Evolutionary conservation across 1,284 basidiomycete species (phyloP), one percentile per base, ranked within the genome.

Genomic region (Pseudozyma sp.): DNA sequence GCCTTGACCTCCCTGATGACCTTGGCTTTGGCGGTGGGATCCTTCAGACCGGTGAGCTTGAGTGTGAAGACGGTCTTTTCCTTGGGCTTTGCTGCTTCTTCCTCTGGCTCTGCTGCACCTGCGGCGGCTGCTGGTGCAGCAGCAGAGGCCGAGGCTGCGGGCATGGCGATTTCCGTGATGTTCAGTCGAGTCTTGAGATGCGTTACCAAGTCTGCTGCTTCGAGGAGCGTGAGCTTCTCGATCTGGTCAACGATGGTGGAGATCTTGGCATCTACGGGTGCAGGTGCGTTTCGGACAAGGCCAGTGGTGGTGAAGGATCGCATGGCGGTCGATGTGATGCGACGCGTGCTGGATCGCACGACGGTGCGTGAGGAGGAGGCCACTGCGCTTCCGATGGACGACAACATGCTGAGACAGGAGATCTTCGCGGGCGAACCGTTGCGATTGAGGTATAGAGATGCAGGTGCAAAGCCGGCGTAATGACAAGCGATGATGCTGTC

Each of bases 41-140:
- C 75, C 53, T 79, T 78, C 14, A 84, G 60, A 14, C 80, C 81
- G 29, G 64, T 70, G 33, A 84, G 68, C 48, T 91, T 96, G 83
- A 98, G 91, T 78, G 91, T 96, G 87, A 99, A 99, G 45, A 96
- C 89, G 8, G 95, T 97, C 90, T 99, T 99, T 87, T 99, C 97
- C 87, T 97, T 98, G 52, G 95, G 95, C 85, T 97, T 97, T 85
- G 95, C 94, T 89, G 94, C 78, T 5, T 89, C 87, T 11, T 87
- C 87, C 19, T 88, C 87, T 17, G 89, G 88, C 10, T 71, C 84
- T 1, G 69, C 57, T 16, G 85, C 84, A 13, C 78, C 71, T 6
- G 54, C 70, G 5, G 44, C n/a, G 14, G 84, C 70, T 10, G 65
- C 47, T 4, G 53, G 24, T 11, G 63, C 40, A 17, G 59, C 54